Evolutionary conservation across 352 stramenopile genomes (phyloP), one percentile per base, ranked within the genome.

Genomic region (Pythium pectinolyticum): DNA sequence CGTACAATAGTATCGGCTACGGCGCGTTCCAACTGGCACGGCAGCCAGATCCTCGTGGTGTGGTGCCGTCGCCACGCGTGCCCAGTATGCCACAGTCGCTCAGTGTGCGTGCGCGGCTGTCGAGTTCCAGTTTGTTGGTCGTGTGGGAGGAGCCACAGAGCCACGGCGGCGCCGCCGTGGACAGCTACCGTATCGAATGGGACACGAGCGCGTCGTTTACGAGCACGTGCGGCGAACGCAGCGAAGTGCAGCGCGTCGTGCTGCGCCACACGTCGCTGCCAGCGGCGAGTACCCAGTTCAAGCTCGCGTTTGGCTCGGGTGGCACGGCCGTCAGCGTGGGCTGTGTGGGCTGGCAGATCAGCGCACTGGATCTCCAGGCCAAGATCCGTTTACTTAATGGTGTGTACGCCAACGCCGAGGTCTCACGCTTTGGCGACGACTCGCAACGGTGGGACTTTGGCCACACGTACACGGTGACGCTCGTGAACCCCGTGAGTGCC

Each of bases 1-100:
- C 96, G 19, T 98, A 98, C 80, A 99, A 98, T 71, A 92, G 80
- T 27, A 70, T 97, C 15, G 96, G 97, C 17, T 99, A 96, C 58
- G 93, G 95, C 0, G 43, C 75, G 0, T 95, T 94, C 52, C 69
- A 67, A 3, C 73, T 77, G 31, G 80, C 69, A n/a, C n/a, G n/a
- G 19, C 69, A 76, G 25, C 68, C 80, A 1, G 32, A 66, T 32
- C 12, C 25, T 0, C 62, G 58, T 19, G 70, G 70, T 12, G 59
- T 80, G 22, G 59, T 80, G 7, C 73, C 84, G 11, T 61, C 80
- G 2, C 35, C 66, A 9, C 68, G 82, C 50, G 84, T 68, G 17
- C 88, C 89, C 15, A 86, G 60, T 20, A 66, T 72, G 14, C 94
- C 94, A 11, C 82, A 79, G 49, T 92, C 88, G 24, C 84, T 98